Evolutionary conservation across 2,329 filamentous ascomycete genomes (phyloP).

Genomic region (Fusarium sp.): DNA sequence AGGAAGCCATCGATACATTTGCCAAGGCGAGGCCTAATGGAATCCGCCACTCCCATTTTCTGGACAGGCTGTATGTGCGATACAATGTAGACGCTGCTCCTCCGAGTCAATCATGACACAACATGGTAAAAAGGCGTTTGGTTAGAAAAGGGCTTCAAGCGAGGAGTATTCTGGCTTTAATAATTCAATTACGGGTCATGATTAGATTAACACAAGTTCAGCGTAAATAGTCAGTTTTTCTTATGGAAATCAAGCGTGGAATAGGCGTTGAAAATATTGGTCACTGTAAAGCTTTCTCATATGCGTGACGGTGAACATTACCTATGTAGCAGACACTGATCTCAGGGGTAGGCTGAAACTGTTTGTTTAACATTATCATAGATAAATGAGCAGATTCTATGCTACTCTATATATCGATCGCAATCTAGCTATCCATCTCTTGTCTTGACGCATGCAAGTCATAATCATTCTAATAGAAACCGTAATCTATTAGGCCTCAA

Average conservation of each 20-base stretch:
- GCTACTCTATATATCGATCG: neutral
- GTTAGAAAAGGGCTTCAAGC: neutral
- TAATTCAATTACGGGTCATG: neutral
- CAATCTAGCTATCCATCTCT: constrained; percentile 4
- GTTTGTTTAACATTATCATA: neutral
- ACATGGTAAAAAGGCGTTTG: neutral
- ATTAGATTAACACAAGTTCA: neutral
- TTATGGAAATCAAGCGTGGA: neutral
- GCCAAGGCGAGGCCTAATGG: constrained; percentile 78
- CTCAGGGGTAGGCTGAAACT: neutral
- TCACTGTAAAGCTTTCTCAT: too few species aligned
- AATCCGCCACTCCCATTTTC: constrained; percentile 89
- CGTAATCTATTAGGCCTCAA: constrained; percentile 3
- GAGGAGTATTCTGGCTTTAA: neutral
- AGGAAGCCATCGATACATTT: constrained; percentile 84
- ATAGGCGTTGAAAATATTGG: neutral
- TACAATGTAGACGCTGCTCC: constrained; percentile 61
- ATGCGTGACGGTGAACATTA: neutral
- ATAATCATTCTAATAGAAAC: neutral
- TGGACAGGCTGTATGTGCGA: constrained; percentile 83
- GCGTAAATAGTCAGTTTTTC: neutral
- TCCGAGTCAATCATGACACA: neutral
- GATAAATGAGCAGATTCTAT: neutral
- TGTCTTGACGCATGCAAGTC: neutral
- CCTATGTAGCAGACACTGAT: too few species aligned